Conservation (phyloP, 23 red algal genomes). For the Agarophyton chilense region DNA sequence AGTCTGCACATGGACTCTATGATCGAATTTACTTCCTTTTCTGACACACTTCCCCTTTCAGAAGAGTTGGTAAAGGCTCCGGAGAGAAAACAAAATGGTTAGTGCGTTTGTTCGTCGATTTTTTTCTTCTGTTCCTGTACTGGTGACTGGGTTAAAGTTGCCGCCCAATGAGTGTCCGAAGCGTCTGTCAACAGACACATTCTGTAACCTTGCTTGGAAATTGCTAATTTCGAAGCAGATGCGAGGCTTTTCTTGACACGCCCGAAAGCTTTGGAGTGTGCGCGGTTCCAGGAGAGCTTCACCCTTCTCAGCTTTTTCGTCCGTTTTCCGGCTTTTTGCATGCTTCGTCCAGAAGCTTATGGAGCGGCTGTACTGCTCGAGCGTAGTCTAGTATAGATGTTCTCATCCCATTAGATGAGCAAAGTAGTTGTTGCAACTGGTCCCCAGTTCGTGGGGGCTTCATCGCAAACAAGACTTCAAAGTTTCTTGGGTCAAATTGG, state of each 20-base stretch:
- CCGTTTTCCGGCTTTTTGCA: conserved; percentile 10
- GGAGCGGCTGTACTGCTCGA: neutral
- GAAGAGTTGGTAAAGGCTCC: conserved; percentile 5
- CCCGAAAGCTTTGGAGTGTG: neutral
- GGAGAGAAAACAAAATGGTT: conserved; percentile 36
- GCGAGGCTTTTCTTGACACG: neutral
- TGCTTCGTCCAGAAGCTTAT: no score
- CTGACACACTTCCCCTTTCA: neutral
- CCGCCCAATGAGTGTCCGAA: conserved; percentile 19
- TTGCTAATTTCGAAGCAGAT: conserved; percentile 11
- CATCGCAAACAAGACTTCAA: no score
- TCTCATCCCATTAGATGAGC: conserved; percentile 37
- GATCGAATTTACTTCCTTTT: conserved; percentile 27
- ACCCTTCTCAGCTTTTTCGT: conserved; percentile 6
- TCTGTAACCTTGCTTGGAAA: neutral
- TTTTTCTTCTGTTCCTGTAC: neutral
- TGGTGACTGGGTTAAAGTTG: conserved; percentile 27
- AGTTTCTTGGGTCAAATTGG: conserved; percentile 13
- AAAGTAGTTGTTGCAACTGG: no score
- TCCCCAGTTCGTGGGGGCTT: no score
- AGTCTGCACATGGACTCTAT: no score
- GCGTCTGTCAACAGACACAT: conserved; percentile 49
- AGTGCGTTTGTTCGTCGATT: conserved; percentile 13
- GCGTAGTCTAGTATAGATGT: conserved; percentile 12
- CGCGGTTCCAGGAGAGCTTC: neutral